Percentiles rank a stretch among this genome's conserved stretches.
Conservation (phyloP, 2,329 filamentous ascomycete species). For the Phialemoniopsis sp. region DNA sequence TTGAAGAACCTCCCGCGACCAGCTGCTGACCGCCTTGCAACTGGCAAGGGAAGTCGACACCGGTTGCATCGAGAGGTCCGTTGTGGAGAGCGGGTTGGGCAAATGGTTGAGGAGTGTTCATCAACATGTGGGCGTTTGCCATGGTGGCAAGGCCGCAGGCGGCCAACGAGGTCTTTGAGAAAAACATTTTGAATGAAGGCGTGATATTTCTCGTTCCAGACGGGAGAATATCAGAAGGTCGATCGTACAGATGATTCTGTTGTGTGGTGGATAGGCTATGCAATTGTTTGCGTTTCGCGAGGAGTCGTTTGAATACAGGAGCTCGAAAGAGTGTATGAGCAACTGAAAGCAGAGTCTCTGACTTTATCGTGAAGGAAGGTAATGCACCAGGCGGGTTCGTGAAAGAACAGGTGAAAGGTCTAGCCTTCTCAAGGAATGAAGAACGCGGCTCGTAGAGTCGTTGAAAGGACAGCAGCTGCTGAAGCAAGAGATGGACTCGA, state of each 20-base stretch:
- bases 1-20: conserved; percentile 41
- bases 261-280: conserved; percentile 5
- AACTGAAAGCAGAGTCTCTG: conserved; percentile 14
- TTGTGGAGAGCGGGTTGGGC: conserved; percentile 40
- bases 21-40: conserved; percentile 41
- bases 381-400: conserved; percentile 36
- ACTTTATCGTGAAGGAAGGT: conserved; percentile 26
- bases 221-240: conserved; percentile 19
- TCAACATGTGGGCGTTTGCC: conserved; percentile 71
- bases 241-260: conserved; percentile 12
- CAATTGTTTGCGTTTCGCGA: background rate
- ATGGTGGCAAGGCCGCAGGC: conserved; percentile 52
- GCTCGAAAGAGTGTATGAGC: conserved; percentile 10
- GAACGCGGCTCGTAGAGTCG: conserved; percentile 24
- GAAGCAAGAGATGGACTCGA: background rate
- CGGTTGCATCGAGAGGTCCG: conserved; percentile 54
- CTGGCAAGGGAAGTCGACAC: conserved; percentile 83
- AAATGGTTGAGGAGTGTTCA: conserved; percentile 66
- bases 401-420: conserved; percentile 23
- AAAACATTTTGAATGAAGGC: conserved; percentile 40
- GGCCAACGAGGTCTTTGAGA: conserved; percentile 39
- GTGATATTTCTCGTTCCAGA: conserved; percentile 34
- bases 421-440: conserved; percentile 31
- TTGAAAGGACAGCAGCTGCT: conserved; percentile 18
- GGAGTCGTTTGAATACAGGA: background rate